Evolutionary conservation across 257 asterid genomes (phyloP).

Genomic region (Mitragyna speciosa): DNA sequence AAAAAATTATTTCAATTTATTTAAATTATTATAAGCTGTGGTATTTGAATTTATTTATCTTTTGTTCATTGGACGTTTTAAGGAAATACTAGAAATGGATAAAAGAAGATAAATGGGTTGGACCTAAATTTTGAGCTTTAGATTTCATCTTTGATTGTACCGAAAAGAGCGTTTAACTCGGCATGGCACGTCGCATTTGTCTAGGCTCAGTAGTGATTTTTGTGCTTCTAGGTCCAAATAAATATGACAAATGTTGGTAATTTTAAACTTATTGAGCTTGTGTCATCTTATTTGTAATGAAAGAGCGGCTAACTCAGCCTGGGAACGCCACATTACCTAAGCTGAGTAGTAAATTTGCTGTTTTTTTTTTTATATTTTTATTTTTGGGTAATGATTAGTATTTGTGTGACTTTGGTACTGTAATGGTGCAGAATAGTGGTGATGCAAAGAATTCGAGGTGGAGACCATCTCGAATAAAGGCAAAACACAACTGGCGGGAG

Average conservation of each 20-base stretch:
- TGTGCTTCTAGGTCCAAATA: background rate
- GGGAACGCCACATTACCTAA: background rate
- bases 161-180: background rate
- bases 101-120: no score
- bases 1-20: background rate
- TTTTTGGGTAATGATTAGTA: background rate
- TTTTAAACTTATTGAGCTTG: no score
- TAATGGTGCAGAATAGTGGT: conserved; percentile 44
- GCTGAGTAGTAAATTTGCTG: no score
- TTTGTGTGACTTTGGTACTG: background rate
- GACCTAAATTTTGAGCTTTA: background rate
- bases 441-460: conserved; percentile 50
- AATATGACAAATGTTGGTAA: no score
- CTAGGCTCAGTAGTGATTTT: background rate
- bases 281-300: no score
- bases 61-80: background rate
- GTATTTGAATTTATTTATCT: background rate
- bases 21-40: background rate
- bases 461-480: conserved; percentile 68
- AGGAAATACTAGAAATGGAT: background rate
- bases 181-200: background rate
- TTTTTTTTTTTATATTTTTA: background rate
- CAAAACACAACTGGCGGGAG: conserved; percentile 89
- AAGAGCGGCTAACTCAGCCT: background rate
- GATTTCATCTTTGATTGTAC: background rate